Evolutionary conservation across 2,329 filamentous ascomycete genomes (phyloP), one percentile per base, ranked within the genome.

Genomic region (Rhytidhysteron rufulum): DNA sequence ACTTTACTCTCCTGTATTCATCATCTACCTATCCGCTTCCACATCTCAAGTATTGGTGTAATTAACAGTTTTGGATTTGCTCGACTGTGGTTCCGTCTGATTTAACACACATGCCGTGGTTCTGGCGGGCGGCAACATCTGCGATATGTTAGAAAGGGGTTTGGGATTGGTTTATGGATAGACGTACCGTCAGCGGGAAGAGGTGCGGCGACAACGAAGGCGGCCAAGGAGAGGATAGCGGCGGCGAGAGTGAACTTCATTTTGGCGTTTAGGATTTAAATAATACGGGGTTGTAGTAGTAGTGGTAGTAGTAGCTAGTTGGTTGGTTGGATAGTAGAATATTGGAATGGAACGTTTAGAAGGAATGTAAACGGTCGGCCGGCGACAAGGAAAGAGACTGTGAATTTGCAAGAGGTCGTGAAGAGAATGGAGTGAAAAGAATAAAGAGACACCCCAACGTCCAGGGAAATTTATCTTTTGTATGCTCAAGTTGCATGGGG

Each of bases 61-160:
- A 54, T 39, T 57, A 60, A 43, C 55, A 60, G 47, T 47, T 41
- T 36, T 39, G 30, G 27, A 59, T 55, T 47, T 60, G 48, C 25
- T 41, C 44, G 27, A 58, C 38, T 7, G 35, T 36, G 29, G 49
- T 52, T n/a, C 29, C 48, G 6, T 33, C 16, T 40, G 50, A 43
- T 33, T 47, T 49, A 45, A 65, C 60, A 40, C 62, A 65, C 51
- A 60, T 62, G 43, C 62, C 62, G 47, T 65, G 62, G 49, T 65
- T 63, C 42, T 58, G 55, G 34, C 58, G 58, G 6, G 44, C 50
- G 19, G 44, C 47, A 4, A 60, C 49, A 29, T 55, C 58, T 63
- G 8, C 0, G 27, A 13, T 11, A 6, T 35, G 34, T 57, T 41
- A 57, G 45, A 16, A 34, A 17, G 5, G 4, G 41, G 21, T 3